These are phyloP conservation scores for Ophiostoma ips DNA, from an alignment of 2,329 filamentous ascomycete genomes.

Conservation along the genomic window DNA sequence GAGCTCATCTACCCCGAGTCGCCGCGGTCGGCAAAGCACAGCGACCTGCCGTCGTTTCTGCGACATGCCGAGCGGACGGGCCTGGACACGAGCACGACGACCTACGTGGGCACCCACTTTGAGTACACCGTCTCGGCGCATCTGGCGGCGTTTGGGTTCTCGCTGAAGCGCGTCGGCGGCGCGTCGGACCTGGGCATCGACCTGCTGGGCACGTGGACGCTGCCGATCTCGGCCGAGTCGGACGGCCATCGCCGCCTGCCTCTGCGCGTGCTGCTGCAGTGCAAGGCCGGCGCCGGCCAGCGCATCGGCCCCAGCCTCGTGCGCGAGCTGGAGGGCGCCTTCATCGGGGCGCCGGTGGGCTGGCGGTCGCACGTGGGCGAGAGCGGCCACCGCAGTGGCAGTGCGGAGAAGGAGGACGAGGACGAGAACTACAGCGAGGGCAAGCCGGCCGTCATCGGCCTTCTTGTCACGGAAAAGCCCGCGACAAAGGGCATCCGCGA, in stretches of 20 bases:
- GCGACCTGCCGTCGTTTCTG: constrained; percentile 50
- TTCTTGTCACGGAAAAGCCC: constrained; percentile 54
- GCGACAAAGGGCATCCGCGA: constrained; percentile 70
- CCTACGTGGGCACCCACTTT: constrained; percentile 61
- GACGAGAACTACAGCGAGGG: background rate
- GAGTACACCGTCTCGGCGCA: constrained; percentile 53
- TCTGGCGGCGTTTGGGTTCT: constrained; percentile 48
- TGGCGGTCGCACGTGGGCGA: constrained; percentile 36
- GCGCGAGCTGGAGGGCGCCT: constrained; percentile 69
- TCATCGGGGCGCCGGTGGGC: constrained; percentile 56
- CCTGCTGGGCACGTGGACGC: constrained; percentile 54
- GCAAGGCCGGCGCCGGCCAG: constrained; percentile 44
- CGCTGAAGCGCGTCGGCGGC: constrained; percentile 50
- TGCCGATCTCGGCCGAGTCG: constrained; percentile 26
- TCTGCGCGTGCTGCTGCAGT: constrained; percentile 45
- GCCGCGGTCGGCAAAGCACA: constrained; percentile 35
- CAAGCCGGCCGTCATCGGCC: constrained; percentile 47
- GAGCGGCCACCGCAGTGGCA: background rate
- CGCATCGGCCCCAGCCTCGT: constrained; percentile 44
- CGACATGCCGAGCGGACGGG: constrained; percentile 44
- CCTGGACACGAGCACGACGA: constrained; percentile 40
- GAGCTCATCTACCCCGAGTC: constrained; percentile 32
- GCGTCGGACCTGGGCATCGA: constrained; percentile 59
- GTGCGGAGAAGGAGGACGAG: background rate
- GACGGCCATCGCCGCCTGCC: constrained; percentile 17